Percentiles rank a stretch among this genome's conserved stretches.
Evolutionary conservation across 2,329 filamentous ascomycete species (phyloP).

Genomic region (Aspergillus glaucus): DNA sequence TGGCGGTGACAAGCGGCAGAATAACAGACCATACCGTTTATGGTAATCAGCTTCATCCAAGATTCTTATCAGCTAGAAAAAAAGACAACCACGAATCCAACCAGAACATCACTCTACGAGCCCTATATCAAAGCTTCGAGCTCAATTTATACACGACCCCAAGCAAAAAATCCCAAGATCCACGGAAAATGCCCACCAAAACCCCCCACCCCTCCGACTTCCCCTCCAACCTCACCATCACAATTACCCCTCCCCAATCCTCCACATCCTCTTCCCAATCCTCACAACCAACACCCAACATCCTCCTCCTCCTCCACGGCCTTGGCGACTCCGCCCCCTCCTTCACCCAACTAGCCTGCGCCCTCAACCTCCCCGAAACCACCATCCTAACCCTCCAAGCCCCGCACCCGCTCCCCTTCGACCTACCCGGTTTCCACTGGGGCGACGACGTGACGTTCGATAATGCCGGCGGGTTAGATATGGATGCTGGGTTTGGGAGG

Average conservation of each 20-base stretch:
- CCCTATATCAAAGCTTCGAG: not conserved
- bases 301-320: constrained; percentile 77
- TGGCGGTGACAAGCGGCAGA: no score
- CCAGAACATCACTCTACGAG: no score
- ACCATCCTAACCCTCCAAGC: constrained; percentile 68
- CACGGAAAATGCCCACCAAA: constrained; percentile 26
- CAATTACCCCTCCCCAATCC: constrained; percentile 33
- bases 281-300: constrained; percentile 59
- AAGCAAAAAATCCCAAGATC: not conserved
- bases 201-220: constrained; percentile 42
- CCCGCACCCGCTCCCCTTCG: constrained; percentile 61
- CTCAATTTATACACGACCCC: not conserved
- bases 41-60: no score
- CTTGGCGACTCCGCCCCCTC: constrained; percentile 68
- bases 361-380: constrained; percentile 69
- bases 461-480: constrained; percentile 48
- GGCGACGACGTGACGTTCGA: constrained; percentile 59
- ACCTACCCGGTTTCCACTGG: constrained; percentile 63
- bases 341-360: constrained; percentile 63
- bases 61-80: no score
- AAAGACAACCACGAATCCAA: no score
- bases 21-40: no score
- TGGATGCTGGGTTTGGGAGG: constrained; percentile 56
- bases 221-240: constrained; percentile 30
- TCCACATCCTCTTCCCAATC: constrained; percentile 35